Conservation (phyloP, 2,329 filamentous ascomycete genomes). For the Phialophora chinensis region DNA sequence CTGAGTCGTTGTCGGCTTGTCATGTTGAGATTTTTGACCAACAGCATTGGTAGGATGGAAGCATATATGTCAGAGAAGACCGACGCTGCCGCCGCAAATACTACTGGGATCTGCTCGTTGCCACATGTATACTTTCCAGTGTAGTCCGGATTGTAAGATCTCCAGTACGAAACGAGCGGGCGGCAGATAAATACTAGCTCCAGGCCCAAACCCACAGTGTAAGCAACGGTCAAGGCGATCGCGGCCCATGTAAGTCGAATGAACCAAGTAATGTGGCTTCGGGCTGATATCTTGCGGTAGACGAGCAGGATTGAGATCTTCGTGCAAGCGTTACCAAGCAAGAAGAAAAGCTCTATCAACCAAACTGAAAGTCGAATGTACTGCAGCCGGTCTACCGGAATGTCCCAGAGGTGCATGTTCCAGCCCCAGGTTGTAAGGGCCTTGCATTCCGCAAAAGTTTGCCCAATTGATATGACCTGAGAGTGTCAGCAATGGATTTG, state of each 20-base stretch:
- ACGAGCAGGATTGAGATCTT: slow-evolving; percentile 31
- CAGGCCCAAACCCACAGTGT: slow-evolving; percentile 22
- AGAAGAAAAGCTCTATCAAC: slow-evolving; percentile 33
- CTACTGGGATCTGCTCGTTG: slow-evolving; percentile 26
- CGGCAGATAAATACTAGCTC: slow-evolving; percentile 27
- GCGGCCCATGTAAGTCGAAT: slow-evolving; percentile 28
- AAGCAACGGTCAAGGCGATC: slow-evolving; percentile 25
- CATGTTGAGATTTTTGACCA: slow-evolving; percentile 24
- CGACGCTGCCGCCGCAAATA: slow-evolving; percentile 28
- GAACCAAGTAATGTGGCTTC: slow-evolving; percentile 30
- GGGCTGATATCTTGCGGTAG: slow-evolving; percentile 29
- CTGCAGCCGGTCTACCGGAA: slow-evolving; percentile 17
- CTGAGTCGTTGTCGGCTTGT: slow-evolving; percentile 23
- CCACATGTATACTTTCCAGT: slow-evolving; percentile 23
- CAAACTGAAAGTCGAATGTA: slow-evolving; percentile 28
- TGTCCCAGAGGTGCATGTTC: slow-evolving; percentile 32
- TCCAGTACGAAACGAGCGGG: slow-evolving; percentile 27
- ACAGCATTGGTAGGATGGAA: slow-evolving; percentile 32
- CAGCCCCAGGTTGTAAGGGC: slow-evolving; percentile 29
- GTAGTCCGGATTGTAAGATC: slow-evolving; percentile 27
- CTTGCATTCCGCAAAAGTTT: slow-evolving; percentile 28
- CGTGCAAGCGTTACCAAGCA: slow-evolving; percentile 28
- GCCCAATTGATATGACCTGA: slow-evolving; percentile 30
- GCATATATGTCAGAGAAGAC: slow-evolving; percentile 33
- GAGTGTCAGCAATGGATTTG: neutral